Percentiles rank a stretch among this genome's conserved stretches.
phyloP scores from a whole-genome alignment of 208 protist species.

The Trypanosoma theileri region DNA sequence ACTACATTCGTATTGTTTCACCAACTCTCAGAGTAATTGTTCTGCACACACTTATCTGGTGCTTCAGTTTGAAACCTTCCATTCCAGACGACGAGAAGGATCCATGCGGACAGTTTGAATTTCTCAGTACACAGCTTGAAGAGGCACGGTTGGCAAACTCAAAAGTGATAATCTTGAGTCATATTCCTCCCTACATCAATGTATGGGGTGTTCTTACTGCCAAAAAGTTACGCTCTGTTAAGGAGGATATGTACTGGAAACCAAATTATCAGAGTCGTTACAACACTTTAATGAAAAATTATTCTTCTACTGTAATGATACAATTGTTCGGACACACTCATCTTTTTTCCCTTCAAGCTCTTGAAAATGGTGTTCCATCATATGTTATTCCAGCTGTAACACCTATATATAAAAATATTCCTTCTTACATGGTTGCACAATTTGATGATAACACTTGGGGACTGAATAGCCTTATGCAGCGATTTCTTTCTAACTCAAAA shows the following conservation, averaged over 20 bases:
- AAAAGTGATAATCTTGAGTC: constrained; percentile 76
- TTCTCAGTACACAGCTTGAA: constrained; percentile 45
- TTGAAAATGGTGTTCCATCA: constrained; percentile 27
- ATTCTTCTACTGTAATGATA: constrained; percentile 38
- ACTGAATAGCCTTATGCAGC: constrained; percentile 45
- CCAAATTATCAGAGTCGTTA: constrained; percentile 50
- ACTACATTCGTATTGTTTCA: constrained; percentile 49
- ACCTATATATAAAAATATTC: constrained; percentile 59
- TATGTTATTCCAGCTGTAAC: constrained; percentile 67
- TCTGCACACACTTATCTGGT: constrained; percentile 79
- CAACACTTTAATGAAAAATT: constrained; percentile 44
- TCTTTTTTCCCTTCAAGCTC: constrained; percentile 48
- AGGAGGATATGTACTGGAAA: constrained; percentile 71
- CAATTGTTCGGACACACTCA: constrained; percentile 84
- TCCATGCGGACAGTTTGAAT: constrained; percentile 72
- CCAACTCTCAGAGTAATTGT: constrained; percentile 45
- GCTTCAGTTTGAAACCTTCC: constrained; percentile 32
- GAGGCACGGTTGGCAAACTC: constrained; percentile 32
- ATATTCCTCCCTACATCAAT: constrained; percentile 67
- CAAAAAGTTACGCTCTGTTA: constrained; percentile 32
- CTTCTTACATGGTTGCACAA: constrained; percentile 65
- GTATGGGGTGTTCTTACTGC: constrained; percentile 40
- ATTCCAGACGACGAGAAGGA: constrained; percentile 33
- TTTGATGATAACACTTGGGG: constrained; percentile 35
- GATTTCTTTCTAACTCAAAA: constrained; percentile 33